Base-by-base conservation (phyloP, 176 grass and related monocot genomes). In the Elaeis guineensis region DNA sequence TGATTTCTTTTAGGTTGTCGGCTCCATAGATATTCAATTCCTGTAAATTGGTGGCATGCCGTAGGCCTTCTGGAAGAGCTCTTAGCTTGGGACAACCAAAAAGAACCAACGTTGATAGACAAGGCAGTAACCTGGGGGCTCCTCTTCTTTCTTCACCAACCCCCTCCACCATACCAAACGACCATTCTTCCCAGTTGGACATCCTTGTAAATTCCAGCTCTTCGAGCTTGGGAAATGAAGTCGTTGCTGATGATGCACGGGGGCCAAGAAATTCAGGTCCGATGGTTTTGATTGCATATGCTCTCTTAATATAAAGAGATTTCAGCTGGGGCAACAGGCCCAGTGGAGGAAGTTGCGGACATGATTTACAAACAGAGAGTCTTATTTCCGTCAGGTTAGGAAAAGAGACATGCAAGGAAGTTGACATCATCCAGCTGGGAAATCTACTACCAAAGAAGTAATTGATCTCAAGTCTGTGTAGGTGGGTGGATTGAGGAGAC, bases 121-220 rank as follows among this genome's bases (percentile, higher is more conserved):
- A 16, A 61, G 76, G 68, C 59, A 73, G 21, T 3, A 65, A 21
- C 1, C 6, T 50, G 6, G 49, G 16, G 44, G n/a, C 16, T 49
- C 14, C 21, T 32, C 61, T 17, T 30, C 15, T 55, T 57, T 51
- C 29, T 29, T 25, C 20, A 4, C 20, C 21, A 35, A 22, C 21
- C 18, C 29, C 6, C 29, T 30, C 5, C 29, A 30, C 25, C 25
- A 25, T 25, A 25, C 25, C 29, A 7, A 79, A 65, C 5, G 60
- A 72, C 68, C 68, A 72, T 16, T 72, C 22, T 52, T 79, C 76
- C 68, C 76, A 79, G 21, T 79, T 72, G 21, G 52, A 32, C 76
- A 79, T 79, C 5, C 35, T 3, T 44, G n/a, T 22, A 0, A 79
- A 58, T 15, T n/a, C 1, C 1, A 79, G 53, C 8, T 30, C 21